Percentiles rank a stretch among this genome's conserved stretches.
Conservation (phyloP, 1,139 yeast species). For the Zhuliangozyma parablackwelliae region DNA sequence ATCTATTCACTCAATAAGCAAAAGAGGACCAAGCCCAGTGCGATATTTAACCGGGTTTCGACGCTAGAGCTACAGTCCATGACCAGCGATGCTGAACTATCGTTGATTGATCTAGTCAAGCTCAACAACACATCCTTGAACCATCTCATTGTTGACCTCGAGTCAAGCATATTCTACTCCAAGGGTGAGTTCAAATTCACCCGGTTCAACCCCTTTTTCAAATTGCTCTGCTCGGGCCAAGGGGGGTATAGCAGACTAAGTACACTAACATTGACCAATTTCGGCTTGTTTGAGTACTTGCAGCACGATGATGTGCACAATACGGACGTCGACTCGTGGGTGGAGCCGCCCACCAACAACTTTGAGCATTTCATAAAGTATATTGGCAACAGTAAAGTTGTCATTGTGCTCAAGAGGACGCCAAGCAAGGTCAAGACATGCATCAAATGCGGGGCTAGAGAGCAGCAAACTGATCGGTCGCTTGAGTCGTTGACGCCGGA, state of each 20-base stretch:
- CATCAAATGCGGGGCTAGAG: slow-evolving; percentile 32
- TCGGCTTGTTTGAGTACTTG: slow-evolving; percentile 29
- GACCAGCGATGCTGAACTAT: slow-evolving; percentile 40
- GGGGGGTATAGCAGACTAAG: slow-evolving; percentile 30
- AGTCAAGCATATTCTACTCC: slow-evolving; percentile 45
- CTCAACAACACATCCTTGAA: slow-evolving; percentile 19
- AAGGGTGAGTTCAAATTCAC: slow-evolving; percentile 27
- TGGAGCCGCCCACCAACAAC: slow-evolving; percentile 19
- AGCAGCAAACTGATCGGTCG: slow-evolving; percentile 9
- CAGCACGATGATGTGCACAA: slow-evolving; percentile 16
- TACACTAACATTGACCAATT: slow-evolving; percentile 25
- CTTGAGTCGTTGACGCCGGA: slow-evolving; percentile 15
- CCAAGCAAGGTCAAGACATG: slow-evolving; percentile 24
- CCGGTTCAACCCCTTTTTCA: slow-evolving; percentile 39
- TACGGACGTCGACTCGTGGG: slow-evolving; percentile 15
- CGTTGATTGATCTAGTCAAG: slow-evolving; percentile 42
- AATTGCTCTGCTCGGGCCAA: slow-evolving; percentile 36
- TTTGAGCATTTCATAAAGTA: slow-evolving; percentile 25
- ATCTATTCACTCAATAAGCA: slow-evolving; percentile 17
- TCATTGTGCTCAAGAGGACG: slow-evolving; percentile 21
- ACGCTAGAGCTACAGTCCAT: slow-evolving; percentile 33
- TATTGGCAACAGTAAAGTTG: slow-evolving; percentile 18
- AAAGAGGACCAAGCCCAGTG: slow-evolving; percentile 7
- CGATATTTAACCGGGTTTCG: slow-evolving; percentile 32
- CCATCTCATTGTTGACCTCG: slow-evolving; percentile 41